A percentile compares a stretch with the other conserved stretches of the same genome.
Evolutionary conservation across 116 monocot species (phyloP).

Genomic region (Dioscorea cayenensis): DNA sequence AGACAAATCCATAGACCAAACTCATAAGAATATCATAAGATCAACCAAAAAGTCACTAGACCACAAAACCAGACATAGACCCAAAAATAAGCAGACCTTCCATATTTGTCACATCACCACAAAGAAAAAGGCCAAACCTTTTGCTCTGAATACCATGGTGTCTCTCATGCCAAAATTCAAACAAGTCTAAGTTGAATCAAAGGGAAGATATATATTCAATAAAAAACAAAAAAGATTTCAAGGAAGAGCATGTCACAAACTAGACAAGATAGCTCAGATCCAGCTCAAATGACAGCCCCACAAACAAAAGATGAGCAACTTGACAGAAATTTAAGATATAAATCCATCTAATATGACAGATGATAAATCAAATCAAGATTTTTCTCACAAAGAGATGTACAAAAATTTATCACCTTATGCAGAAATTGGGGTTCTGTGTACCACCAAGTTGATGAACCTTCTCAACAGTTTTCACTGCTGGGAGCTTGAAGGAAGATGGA

Average conservation of each 20-base stretch:
- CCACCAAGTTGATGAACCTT: slow-evolving; percentile 30
- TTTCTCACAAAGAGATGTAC: neutral
- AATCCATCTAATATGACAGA: neutral
- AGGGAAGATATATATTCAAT: neutral
- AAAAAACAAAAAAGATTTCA: neutral
- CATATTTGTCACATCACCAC: neutral
- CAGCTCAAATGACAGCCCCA: neutral
- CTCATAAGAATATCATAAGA: neutral
- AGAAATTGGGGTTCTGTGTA: slow-evolving; percentile 42
- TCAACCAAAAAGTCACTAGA: neutral
- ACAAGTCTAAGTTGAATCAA: neutral
- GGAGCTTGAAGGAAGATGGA: slow-evolving; percentile 28
- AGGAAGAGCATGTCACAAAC: neutral
- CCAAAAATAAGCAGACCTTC: too few species aligned
- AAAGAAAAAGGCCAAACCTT: neutral
- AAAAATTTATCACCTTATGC: slow-evolving; percentile 43
- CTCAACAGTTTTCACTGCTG: slow-evolving; percentile 32
- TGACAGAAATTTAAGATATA: neutral
- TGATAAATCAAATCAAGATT: neutral
- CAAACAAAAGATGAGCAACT: neutral
- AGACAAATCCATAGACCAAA: neutral
- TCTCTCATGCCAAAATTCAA: neutral
- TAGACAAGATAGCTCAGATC: neutral
- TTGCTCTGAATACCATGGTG: neutral
- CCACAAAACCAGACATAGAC: too few species aligned